Evolutionary conservation across 1,284 basidiomycete species (phyloP).

Genomic region (Kwoniella shivajii): DNA sequence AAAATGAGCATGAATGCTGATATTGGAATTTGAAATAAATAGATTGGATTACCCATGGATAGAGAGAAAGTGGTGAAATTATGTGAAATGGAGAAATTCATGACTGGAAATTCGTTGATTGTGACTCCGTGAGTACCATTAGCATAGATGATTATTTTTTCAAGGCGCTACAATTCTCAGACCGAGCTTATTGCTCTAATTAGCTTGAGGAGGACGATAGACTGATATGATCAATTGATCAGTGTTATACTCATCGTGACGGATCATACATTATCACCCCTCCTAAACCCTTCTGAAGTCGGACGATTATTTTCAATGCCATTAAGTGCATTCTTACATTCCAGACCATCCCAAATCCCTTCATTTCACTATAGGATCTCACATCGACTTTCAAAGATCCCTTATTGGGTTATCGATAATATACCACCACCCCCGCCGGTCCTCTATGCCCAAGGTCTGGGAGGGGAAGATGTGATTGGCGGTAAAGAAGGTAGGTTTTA

Average conservation of each 20-base stretch:
- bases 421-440: conserved; percentile 34
- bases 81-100: conserved; percentile 72
- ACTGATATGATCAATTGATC: not conserved
- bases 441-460: conserved; percentile 13
- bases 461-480: conserved; percentile 27
- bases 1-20: not conserved
- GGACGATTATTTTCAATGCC: conserved; percentile 78
- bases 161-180: not conserved
- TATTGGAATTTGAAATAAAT: not conserved
- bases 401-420: conserved; percentile 5
- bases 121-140: conserved; percentile 82
- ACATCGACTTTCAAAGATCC: conserved; percentile 25
- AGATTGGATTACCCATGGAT: conserved; percentile 80
- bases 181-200: not conserved
- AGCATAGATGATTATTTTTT: too few species aligned
- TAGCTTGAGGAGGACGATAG: not conserved
- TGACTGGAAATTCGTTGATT: conserved; percentile 69
- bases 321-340: conserved; percentile 69
- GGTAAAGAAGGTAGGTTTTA: conserved; percentile 60
- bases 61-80: conserved; percentile 67
- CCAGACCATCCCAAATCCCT: conserved; percentile 63
- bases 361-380: conserved; percentile 47
- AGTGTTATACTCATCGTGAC: conserved; percentile 80
- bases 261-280: conserved; percentile 65
- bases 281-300: conserved; percentile 76